Evolutionary conservation across 495 filamentous ascomycete genomes (phyloP).

Genomic region (Amphirosellinia nigrospora): DNA sequence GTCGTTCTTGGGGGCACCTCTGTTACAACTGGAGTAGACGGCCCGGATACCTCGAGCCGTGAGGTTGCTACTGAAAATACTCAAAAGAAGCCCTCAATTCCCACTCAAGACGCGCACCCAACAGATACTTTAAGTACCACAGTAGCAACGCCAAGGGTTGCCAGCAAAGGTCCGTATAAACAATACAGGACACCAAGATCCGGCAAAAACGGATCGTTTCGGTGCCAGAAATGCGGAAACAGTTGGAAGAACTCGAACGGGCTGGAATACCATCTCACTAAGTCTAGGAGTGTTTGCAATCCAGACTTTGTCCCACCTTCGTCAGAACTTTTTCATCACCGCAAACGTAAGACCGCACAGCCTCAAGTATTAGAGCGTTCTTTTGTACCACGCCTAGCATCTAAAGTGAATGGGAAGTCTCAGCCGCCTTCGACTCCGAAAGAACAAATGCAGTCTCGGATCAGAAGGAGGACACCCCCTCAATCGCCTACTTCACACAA

Average conservation of each 20-base stretch:
- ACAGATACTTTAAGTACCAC: neutral
- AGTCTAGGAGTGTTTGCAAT: constrained; percentile 57
- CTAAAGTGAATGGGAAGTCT: constrained; percentile 30
- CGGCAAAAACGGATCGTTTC: constrained; percentile 26
- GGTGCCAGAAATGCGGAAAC: constrained; percentile 55
- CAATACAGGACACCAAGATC: constrained; percentile 8
- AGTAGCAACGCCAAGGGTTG: neutral
- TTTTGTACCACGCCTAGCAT: constrained; percentile 26
- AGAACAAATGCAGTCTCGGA: constrained; percentile 15
- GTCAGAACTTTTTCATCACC: constrained; percentile 28
- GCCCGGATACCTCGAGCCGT: neutral
- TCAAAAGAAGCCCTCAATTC: neutral
- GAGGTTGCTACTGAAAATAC: neutral
- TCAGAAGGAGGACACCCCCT: neutral
- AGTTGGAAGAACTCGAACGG: constrained; percentile 60
- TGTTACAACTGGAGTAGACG: neutral
- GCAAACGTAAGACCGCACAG: constrained; percentile 29
- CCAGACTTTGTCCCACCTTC: constrained; percentile 49
- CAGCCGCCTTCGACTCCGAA: constrained; percentile 12
- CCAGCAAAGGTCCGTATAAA: neutral
- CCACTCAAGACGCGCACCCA: neutral
- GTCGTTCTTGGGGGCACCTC: constrained; percentile 24
- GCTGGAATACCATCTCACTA: constrained; percentile 58
- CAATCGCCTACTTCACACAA: neutral
- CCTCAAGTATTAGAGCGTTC: constrained; percentile 45